phyloP scores from a whole-genome alignment of 2,329 filamentous ascomycete species.

The Metarhizium anisopliae region DNA sequence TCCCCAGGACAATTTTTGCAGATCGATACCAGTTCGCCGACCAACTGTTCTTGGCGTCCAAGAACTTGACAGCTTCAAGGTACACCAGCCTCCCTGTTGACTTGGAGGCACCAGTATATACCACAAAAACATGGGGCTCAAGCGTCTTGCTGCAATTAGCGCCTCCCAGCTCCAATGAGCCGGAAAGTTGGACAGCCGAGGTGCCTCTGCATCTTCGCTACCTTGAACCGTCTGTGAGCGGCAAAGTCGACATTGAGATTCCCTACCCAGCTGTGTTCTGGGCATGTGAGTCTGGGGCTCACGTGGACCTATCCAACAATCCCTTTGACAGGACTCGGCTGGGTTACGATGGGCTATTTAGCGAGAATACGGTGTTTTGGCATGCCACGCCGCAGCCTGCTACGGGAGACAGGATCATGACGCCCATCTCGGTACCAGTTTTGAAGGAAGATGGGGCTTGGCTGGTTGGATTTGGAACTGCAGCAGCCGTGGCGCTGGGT shows the following conservation, averaged over 20 bases:
- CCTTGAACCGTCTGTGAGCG: slow-evolving; percentile 50
- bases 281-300: slow-evolving; percentile 66
- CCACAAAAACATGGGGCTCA: slow-evolving; percentile 68
- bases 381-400: slow-evolving; percentile 52
- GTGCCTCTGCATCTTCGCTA: slow-evolving; percentile 85
- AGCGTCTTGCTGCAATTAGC: slow-evolving; percentile 67
- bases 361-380: slow-evolving; percentile 71
- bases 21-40: slow-evolving; percentile 81
- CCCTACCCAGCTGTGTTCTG: slow-evolving; percentile 85
- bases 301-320: slow-evolving; percentile 60
- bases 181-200: slow-evolving; percentile 51
- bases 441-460: slow-evolving; percentile 42
- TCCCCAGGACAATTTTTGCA: slow-evolving; percentile 73
- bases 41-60: slow-evolving; percentile 67
- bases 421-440: slow-evolving; percentile 55
- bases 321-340: slow-evolving; percentile 80
- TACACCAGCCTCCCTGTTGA: slow-evolving; percentile 71
- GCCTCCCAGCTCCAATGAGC: slow-evolving; percentile 31
- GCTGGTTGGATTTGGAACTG: slow-evolving; percentile 47
- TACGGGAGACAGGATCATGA: slow-evolving; percentile 34
- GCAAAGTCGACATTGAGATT: slow-evolving; percentile 47
- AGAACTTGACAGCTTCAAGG: slow-evolving; percentile 62
- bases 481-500: slow-evolving; percentile 49
- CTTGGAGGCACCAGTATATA: slow-evolving; percentile 83
- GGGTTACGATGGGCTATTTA: slow-evolving; percentile 80